Evolutionary conservation across 495 filamentous ascomycete species (phyloP).

Genomic region (Hypomontagnella monticulosa): DNA sequence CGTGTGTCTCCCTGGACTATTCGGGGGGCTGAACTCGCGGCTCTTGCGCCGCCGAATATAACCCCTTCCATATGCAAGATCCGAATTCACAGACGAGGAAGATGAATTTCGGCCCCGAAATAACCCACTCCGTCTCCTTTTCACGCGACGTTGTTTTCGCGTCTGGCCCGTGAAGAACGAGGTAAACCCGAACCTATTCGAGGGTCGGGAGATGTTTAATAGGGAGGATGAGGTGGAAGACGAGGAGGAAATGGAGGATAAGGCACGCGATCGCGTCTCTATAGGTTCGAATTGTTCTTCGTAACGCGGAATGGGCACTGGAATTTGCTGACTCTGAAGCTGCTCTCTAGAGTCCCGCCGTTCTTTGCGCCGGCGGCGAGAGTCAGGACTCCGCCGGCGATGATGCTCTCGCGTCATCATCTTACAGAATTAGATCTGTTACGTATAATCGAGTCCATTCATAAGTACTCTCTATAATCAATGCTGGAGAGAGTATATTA

Average conservation of each 20-base stretch:
- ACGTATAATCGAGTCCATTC: constrained; percentile 38
- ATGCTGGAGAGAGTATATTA: constrained; percentile 32
- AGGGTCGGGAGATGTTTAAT: constrained; percentile 56
- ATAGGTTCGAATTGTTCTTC: constrained; percentile 39
- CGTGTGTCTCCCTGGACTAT: background rate
- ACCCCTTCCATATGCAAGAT: constrained; percentile 64
- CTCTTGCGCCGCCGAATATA: constrained; percentile 56
- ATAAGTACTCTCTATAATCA: constrained; percentile 27
- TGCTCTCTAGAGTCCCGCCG: constrained; percentile 58
- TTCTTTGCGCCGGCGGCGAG: constrained; percentile 59
- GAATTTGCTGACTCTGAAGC: constrained; percentile 42
- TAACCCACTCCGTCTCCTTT: constrained; percentile 56
- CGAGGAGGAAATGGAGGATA: constrained; percentile 54
- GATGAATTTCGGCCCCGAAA: constrained; percentile 58
- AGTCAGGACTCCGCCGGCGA: constrained; percentile 59
- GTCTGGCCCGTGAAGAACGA: constrained; percentile 52
- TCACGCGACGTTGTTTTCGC: constrained; percentile 46
- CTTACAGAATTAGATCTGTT: constrained; percentile 35
- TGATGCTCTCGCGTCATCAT: constrained; percentile 59
- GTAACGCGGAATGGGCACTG: constrained; percentile 18
- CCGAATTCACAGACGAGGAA: constrained; percentile 59
- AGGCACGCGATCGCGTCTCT: constrained; percentile 47
- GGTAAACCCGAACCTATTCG: constrained; percentile 51
- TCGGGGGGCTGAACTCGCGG: constrained; percentile 39
- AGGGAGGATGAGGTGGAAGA: constrained; percentile 57